phyloP scores from a whole-genome alignment of 1,284 basidiomycete genomes.

The Porphyrellus sp. region DNA sequence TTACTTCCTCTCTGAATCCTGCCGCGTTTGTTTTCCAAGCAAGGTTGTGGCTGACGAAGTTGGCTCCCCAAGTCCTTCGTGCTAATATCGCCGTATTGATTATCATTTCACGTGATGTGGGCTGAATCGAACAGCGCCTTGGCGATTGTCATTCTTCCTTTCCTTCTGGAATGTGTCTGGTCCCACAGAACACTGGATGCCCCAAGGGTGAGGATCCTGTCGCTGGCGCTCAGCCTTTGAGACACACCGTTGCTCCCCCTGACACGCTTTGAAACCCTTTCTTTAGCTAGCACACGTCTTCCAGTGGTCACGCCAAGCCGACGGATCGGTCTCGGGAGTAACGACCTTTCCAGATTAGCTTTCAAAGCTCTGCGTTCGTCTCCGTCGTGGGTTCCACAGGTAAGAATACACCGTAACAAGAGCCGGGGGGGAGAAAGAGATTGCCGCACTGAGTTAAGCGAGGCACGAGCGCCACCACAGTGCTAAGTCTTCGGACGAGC shows the following conservation, averaged over 20 bases:
- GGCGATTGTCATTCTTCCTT: background rate
- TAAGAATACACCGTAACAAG: no score
- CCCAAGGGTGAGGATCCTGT: background rate
- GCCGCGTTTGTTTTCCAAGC: no score
- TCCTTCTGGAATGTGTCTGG: background rate
- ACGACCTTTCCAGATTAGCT: background rate
- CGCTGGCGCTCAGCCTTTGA: background rate
- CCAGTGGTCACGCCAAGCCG: constrained; percentile 3
- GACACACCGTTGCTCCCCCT: background rate
- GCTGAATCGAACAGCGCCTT: background rate
- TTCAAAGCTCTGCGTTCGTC: background rate
- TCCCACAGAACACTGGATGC: background rate
- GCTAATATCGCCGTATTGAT: no score
- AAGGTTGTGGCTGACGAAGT: no score
- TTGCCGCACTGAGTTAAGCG: background rate
- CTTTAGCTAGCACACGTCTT: background rate
- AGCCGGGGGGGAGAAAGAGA: no score
- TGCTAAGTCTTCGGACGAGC: background rate
- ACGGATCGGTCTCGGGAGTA: background rate
- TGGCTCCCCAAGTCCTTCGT: no score
- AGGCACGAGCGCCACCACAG: background rate
- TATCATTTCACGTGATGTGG: background rate
- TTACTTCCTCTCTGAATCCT: no score
- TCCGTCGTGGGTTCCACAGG: background rate
- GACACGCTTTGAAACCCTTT: background rate